Conservation (phyloP, 2,329 filamentous ascomycete species). For the Xylariaceae sp. region DNA sequence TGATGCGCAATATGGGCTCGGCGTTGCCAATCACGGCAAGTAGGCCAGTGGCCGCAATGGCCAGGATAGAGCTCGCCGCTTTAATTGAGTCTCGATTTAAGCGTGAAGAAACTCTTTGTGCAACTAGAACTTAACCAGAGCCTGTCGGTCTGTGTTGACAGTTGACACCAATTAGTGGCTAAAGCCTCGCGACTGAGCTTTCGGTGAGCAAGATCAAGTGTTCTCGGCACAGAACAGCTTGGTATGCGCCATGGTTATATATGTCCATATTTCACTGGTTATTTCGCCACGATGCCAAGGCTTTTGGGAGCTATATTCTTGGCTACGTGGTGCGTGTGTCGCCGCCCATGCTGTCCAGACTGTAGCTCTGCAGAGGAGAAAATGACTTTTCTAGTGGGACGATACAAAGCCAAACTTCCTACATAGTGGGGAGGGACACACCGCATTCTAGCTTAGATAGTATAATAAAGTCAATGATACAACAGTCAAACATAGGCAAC, state of each 20-base stretch:
- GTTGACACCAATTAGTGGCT: no score
- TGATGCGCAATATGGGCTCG: conserved; percentile 26
- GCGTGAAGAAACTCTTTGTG: background rate
- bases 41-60: conserved; percentile 27
- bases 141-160: no score
- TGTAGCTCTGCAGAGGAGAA: background rate
- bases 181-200: background rate
- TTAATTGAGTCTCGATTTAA: conserved; percentile 26
- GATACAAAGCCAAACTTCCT: no score
- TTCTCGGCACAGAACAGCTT: background rate
- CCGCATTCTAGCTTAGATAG: no score
- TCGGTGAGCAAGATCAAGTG: background rate
- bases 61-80: conserved; percentile 22
- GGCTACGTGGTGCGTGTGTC: conserved; percentile 3
- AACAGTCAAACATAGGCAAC: no score
- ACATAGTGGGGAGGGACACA: no score
- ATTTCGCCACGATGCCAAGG: background rate
- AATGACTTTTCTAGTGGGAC: conserved; percentile 1
- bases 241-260: background rate
- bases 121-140: background rate
- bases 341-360: conserved; percentile 3
- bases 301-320: conserved; percentile 8
- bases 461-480: no score
- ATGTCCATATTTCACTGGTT: conserved; percentile 9
- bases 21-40: conserved; percentile 32